phyloP scores from a whole-genome alignment of 2,329 filamentous ascomycete species.

The Microdochium trichocladiopsis region DNA sequence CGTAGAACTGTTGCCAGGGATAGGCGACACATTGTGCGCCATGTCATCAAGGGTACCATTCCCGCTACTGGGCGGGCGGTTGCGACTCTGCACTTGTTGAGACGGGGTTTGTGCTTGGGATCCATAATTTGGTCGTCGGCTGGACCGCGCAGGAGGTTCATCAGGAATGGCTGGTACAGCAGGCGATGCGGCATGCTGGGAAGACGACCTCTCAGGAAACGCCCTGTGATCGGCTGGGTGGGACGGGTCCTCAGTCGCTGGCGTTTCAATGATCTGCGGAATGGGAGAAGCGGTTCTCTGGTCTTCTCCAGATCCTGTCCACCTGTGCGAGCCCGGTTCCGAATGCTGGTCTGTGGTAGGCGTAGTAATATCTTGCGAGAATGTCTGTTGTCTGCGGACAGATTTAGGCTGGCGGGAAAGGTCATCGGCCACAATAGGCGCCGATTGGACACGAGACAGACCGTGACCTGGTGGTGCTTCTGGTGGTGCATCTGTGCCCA shows the following conservation, averaged over 20 bases:
- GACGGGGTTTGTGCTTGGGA: constrained; percentile 17
- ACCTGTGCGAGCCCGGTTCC: constrained; percentile 13
- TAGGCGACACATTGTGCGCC: constrained; percentile 55
- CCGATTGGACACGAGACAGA: constrained; percentile 61
- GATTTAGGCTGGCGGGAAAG: constrained; percentile 52
- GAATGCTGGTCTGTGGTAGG: constrained; percentile 39
- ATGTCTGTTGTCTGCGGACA: constrained; percentile 40
- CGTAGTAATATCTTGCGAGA: constrained; percentile 33
- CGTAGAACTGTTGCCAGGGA: constrained; percentile 59
- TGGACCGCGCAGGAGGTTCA: constrained; percentile 41
- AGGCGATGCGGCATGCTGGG: constrained; percentile 33
- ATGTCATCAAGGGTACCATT: constrained; percentile 57
- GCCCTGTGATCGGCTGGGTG: constrained; percentile 14
- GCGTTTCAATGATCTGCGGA: constrained; percentile 60
- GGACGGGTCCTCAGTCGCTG: constrained; percentile 34
- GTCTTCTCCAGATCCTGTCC: neutral
- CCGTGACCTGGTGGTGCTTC: constrained; percentile 42
- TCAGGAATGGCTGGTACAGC: constrained; percentile 34
- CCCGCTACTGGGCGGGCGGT: constrained; percentile 19
- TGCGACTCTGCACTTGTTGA: constrained; percentile 5
- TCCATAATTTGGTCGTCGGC: constrained; percentile 27
- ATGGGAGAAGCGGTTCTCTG: constrained; percentile 23
- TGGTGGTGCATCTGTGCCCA: constrained; percentile 26
- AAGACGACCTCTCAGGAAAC: constrained; percentile 49
- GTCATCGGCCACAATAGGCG: constrained; percentile 54